Evolutionary conservation across 2,329 filamentous ascomycete species (phyloP).

Genomic region (Aspergillus vadensis): DNA sequence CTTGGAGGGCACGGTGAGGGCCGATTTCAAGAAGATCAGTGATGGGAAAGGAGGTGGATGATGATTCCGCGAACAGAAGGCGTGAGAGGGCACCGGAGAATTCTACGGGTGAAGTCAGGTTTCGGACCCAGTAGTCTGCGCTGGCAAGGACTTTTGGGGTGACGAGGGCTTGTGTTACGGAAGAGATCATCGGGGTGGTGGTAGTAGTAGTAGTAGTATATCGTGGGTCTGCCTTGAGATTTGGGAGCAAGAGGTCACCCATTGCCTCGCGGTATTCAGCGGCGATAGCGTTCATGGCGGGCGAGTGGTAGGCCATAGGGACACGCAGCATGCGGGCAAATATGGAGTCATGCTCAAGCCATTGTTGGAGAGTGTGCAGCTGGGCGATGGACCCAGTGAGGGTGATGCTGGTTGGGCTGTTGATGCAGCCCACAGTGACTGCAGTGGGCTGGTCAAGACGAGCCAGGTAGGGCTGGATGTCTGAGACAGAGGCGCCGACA

Average conservation of each 20-base stretch:
- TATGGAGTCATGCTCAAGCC: not conserved
- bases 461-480: not conserved
- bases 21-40: not conserved
- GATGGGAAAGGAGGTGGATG: too few relatives aligned
- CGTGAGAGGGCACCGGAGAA: not conserved
- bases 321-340: not conserved
- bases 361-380: not conserved
- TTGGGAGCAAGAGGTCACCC: not conserved
- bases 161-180: not conserved
- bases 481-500: not conserved
- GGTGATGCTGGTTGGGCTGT: constrained; percentile 4
- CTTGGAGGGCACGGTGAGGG: not conserved
- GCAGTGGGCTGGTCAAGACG: not conserved
- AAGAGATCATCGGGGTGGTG: not conserved
- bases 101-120: not conserved
- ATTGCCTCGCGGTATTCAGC: not conserved
- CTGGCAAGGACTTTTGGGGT: not conserved
- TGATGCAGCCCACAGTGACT: constrained; percentile 6
- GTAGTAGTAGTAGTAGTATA: not conserved
- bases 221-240: not conserved
- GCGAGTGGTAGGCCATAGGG: not conserved
- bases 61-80: not conserved
- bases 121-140: constrained; percentile 3
- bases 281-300: not conserved
- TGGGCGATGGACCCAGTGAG: not conserved